Percentiles rank a stretch among this genome's conserved stretches.
phyloP scores from a whole-genome alignment of 352 stramenopile genomes.

The Globisporangium cylindrosporum region DNA sequence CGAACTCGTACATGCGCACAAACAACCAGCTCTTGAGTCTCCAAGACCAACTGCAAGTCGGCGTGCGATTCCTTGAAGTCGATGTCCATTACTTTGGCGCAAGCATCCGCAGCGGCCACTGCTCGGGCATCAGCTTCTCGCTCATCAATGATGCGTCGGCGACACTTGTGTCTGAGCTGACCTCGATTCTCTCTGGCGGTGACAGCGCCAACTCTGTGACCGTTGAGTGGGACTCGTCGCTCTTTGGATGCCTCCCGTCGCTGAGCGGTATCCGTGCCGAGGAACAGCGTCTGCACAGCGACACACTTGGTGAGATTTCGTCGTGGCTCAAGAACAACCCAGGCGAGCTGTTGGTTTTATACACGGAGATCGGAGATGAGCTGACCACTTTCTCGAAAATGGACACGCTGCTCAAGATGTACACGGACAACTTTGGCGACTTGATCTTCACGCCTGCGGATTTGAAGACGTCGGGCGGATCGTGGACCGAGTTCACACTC shows the following conservation, averaged over 20 bases:
- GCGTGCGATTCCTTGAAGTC: constrained; percentile 73
- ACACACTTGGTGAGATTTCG: constrained; percentile 55
- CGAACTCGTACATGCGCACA: constrained; percentile 56
- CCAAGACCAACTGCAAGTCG: constrained; percentile 77
- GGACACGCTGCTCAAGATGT: constrained; percentile 45
- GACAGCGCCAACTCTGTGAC: constrained; percentile 18
- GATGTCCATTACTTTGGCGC: constrained; percentile 80
- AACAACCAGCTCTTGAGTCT: constrained; percentile 76
- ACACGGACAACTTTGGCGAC: constrained; percentile 46
- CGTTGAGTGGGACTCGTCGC: constrained; percentile 54
- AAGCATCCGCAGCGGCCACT: constrained; percentile 72
- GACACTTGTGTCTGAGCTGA: constrained; percentile 31
- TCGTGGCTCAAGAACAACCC: constrained; percentile 55
- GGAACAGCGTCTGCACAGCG: constrained; percentile 45
- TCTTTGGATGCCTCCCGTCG: constrained; percentile 76
- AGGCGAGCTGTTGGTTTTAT: constrained; percentile 49
- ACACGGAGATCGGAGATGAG: constrained; percentile 55
- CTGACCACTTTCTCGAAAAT: constrained; percentile 37
- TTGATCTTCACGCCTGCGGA: constrained; percentile 48
- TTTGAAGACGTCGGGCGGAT: constrained; percentile 28
- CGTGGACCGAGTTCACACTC: constrained; percentile 51
- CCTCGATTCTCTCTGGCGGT: constrained; percentile 33
- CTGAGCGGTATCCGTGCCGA: constrained; percentile 76
- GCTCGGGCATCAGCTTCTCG: constrained; percentile 54
- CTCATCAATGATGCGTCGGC: constrained; percentile 51